Conservation (phyloP, 257 asterid species). For the Solanum dulcamara region DNA sequence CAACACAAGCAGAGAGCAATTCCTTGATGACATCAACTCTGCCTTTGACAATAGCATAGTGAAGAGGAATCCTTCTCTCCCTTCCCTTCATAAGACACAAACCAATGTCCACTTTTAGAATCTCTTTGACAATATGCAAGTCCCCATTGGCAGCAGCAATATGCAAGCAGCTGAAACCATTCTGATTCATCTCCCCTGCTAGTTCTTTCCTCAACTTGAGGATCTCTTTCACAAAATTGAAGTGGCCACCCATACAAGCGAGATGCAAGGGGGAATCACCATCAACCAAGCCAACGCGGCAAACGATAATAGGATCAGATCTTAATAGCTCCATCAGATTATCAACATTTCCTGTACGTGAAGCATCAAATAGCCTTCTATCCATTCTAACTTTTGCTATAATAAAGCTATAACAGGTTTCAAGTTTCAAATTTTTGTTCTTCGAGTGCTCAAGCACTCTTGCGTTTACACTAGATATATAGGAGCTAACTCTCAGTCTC, state of each 20-base stretch:
- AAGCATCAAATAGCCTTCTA: neutral
- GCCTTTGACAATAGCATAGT: slow-evolving; percentile 21
- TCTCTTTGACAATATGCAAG: slow-evolving; percentile 22
- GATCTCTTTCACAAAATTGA: neutral
- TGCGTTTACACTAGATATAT: no score
- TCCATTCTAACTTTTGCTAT: neutral
- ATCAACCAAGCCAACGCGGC: neutral
- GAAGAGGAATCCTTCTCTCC: slow-evolving; percentile 32
- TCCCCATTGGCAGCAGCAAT: slow-evolving; percentile 25
- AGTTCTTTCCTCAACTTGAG: neutral
- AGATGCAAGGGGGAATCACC: neutral
- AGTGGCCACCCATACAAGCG: neutral
- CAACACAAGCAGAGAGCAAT: slow-evolving; percentile 6
- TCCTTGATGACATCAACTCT: slow-evolving; percentile 8
- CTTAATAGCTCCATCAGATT: neutral
- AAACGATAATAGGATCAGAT: neutral
- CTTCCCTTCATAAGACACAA: slow-evolving; percentile 24
- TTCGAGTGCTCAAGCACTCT: neutral
- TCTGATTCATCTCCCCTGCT: slow-evolving; percentile 3
- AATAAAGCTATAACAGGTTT: neutral
- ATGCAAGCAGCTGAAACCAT: slow-evolving; percentile 24
- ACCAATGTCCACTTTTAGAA: slow-evolving; percentile 8
- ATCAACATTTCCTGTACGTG: neutral
- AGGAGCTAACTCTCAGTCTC: no score
- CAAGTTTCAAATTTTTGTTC: neutral